Conservation (phyloP, 768 basidiomycete genomes). For the Panellus pusillus region DNA sequence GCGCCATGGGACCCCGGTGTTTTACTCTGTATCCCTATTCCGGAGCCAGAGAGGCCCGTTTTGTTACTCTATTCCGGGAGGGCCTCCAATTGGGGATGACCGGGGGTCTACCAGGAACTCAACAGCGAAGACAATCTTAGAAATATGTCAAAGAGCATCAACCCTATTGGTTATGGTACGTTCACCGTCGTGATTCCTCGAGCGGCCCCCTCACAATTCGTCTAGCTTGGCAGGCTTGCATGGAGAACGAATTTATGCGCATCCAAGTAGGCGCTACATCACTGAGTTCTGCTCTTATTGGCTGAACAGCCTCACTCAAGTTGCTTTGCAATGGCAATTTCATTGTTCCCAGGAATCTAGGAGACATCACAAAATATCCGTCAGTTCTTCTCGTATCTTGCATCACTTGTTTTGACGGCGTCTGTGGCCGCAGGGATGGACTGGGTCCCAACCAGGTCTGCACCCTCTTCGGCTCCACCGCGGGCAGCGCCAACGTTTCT, state of each 20-base stretch:
- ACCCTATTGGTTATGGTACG: conserved; percentile 73
- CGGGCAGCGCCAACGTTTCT: conserved; percentile 54
- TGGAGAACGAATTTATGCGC: conserved; percentile 86
- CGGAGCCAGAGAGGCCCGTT: no score
- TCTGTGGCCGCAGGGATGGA: conserved; percentile 35
- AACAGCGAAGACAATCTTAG: no score
- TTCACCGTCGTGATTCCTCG: neutral
- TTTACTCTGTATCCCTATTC: no score
- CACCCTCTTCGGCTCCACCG: conserved; percentile 65
- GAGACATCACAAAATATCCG: conserved; percentile 61
- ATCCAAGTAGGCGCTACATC: conserved; percentile 45
- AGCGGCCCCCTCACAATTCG: neutral
- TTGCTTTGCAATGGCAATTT: conserved; percentile 65
- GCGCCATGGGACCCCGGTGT: no score
- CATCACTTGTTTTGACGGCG: conserved; percentile 20
- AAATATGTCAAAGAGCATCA: conserved; percentile 37
- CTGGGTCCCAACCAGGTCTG: conserved; percentile 75
- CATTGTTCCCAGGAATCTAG: conserved; percentile 65
- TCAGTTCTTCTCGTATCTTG: conserved; percentile 32
- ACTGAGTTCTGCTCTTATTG: conserved; percentile 8
- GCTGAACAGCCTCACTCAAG: conserved; percentile 28
- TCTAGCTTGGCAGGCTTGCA: conserved; percentile 68
- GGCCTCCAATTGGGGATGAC: no score
- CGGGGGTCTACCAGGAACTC: no score
- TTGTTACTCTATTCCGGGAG: no score